These are phyloP conservation scores for Priceomyces medius DNA, from an alignment of 805 yeast genomes.

Conservation along the genomic window DNA sequence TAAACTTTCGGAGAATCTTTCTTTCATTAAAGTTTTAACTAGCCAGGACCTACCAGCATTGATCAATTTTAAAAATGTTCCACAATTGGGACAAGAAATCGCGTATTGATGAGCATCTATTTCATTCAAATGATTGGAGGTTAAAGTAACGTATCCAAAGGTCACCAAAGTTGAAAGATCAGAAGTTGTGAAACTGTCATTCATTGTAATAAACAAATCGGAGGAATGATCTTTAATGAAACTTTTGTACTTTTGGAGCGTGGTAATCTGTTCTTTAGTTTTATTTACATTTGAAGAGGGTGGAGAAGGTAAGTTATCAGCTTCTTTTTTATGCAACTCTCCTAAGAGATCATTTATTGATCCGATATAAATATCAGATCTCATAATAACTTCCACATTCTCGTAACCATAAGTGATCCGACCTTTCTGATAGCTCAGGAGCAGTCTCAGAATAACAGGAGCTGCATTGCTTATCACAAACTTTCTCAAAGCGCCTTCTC, in stretches of 20 bases:
- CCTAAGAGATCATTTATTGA: conserved; percentile 16
- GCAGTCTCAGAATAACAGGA: conserved; percentile 42
- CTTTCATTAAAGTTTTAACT: conserved; percentile 34
- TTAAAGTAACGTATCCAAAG: conserved; percentile 44
- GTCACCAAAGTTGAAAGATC: conserved; percentile 33
- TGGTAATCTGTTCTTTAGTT: conserved; percentile 10
- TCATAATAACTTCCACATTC: conserved; percentile 38
- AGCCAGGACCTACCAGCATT: conserved; percentile 46
- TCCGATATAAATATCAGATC: conserved; percentile 20
- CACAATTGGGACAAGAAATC: conserved; percentile 51
- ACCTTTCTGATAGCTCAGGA: conserved; percentile 29
- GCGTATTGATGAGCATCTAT: conserved; percentile 40
- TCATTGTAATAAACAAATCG: conserved; percentile 23
- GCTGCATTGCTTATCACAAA: conserved; percentile 45
- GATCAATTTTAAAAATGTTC: conserved; percentile 45
- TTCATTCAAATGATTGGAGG: conserved; percentile 44
- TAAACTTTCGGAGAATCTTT: conserved; percentile 42
- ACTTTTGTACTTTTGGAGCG: conserved; percentile 21
- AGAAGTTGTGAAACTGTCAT: conserved; percentile 22
- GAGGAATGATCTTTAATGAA: conserved; percentile 26
- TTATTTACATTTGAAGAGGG: conserved; percentile 2
- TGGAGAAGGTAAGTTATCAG: background rate
- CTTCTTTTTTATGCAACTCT: conserved; percentile 6
- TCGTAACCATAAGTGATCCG: conserved; percentile 44
- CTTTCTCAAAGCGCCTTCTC: conserved; percentile 36